phyloP scores from a whole-genome alignment of 1,284 basidiomycete species.

The Pseudozyma tsukubaensis region DNA sequence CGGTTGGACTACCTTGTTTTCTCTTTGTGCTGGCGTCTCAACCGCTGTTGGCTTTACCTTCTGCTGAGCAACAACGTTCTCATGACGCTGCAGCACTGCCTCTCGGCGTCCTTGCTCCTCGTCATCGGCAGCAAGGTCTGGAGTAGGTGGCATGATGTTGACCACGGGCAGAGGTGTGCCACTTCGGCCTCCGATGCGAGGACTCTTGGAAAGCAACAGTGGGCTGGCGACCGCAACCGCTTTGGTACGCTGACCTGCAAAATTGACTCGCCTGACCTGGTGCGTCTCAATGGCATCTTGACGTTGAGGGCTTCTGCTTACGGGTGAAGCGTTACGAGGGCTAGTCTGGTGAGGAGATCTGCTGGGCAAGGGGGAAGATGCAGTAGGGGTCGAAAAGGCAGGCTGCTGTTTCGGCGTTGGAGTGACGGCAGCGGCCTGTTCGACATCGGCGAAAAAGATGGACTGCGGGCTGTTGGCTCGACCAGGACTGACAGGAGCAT shows the following conservation, averaged over 20 bases:
- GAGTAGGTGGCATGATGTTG: constrained; percentile 63
- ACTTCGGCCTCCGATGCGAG: constrained; percentile 26
- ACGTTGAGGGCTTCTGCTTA: constrained; percentile 29
- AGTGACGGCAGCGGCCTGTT: constrained; percentile 18
- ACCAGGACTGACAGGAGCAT: constrained; percentile 24
- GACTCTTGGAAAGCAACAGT: constrained; percentile 41
- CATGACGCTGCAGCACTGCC: constrained; percentile 12
- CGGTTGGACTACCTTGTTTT: constrained; percentile 4
- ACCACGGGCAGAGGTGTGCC: constrained; percentile 47
- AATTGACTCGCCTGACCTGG: constrained; percentile 50
- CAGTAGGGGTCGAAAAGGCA: constrained; percentile 13
- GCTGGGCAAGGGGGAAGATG: constrained; percentile 17
- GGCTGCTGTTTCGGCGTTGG: constrained; percentile 18
- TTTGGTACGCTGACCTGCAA: constrained; percentile 44
- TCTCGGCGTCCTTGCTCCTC: constrained; percentile 25
- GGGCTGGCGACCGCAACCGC: constrained; percentile 52
- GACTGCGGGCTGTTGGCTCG: constrained; percentile 36
- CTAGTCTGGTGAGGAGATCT: constrained; percentile 4
- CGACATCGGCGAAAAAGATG: constrained; percentile 24
- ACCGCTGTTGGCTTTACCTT: neutral
- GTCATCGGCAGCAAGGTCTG: constrained; percentile 43
- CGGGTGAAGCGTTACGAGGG: too few relatives aligned
- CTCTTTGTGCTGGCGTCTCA: constrained; percentile 9
- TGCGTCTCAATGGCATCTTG: constrained; percentile 35
- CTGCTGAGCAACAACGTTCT: constrained; percentile 14